Conservation (phyloP, 805 yeast genomes). For the Saccharomycopsis vini region DNA sequence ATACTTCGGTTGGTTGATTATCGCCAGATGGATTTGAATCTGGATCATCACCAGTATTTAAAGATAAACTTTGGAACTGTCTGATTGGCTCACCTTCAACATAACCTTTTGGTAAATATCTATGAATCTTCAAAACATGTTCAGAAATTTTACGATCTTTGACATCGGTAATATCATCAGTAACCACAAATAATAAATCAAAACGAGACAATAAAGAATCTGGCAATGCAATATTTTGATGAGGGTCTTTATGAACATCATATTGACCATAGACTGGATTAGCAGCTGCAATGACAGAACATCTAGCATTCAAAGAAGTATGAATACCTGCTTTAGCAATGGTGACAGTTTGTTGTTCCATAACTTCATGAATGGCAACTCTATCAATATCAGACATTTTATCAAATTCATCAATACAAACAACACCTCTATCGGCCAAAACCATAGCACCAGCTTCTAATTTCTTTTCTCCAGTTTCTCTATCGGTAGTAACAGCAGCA, state of each 20-base stretch:
- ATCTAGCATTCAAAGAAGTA: constrained; percentile 90
- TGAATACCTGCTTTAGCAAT: constrained; percentile 98
- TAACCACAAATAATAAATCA: constrained; percentile 88
- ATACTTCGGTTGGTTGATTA: constrained; percentile 47
- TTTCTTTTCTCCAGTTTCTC: constrained; percentile 93
- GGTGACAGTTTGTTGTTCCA: constrained; percentile 99
- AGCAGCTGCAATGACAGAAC: constrained; percentile 96
- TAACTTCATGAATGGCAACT: constrained; percentile 97
- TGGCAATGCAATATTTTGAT: constrained; percentile 91
- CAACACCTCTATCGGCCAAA: constrained; percentile 92
- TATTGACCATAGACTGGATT: constrained; percentile 96
- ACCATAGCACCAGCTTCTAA: constrained; percentile 99
- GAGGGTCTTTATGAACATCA: constrained; percentile 92
- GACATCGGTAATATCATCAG: constrained; percentile 83
- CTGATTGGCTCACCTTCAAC: constrained; percentile 91
- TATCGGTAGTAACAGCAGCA: constrained; percentile 94
- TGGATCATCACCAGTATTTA: constrained; percentile 72
- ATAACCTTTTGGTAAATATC: constrained; percentile 79
- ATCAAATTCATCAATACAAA: constrained; percentile 97
- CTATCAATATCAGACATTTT: constrained; percentile 96
- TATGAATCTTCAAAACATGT: constrained; percentile 90
- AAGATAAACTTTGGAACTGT: constrained; percentile 58
- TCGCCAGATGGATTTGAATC: constrained; percentile 34
- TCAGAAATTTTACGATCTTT: constrained; percentile 85
- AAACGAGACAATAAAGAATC: constrained; percentile 95